Conservation (phyloP, 495 filamentous ascomycete genomes). For the Talaromyces trachyspermus region DNA sequence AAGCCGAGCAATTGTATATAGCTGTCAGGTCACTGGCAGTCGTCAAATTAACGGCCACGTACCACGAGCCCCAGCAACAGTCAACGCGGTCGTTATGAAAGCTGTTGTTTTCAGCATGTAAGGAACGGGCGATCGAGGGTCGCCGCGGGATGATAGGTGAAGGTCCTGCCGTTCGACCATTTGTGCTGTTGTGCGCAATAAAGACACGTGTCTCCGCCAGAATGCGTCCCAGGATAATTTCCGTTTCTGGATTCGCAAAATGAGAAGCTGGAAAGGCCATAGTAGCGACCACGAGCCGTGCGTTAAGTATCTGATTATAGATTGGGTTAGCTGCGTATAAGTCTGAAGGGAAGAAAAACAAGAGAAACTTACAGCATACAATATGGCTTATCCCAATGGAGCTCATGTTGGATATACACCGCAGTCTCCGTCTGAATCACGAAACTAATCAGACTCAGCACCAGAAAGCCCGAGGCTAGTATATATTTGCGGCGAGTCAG, state of each 20-base stretch:
- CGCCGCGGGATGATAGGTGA: slow-evolving; percentile 39
- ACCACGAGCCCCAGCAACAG: slow-evolving; percentile 94
- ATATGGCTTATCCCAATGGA: slow-evolving; percentile 93
- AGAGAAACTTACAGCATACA: slow-evolving; percentile 78
- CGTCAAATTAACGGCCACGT: slow-evolving; percentile 86
- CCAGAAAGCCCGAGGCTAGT: slow-evolving; percentile 74
- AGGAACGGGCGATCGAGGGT: slow-evolving; percentile 50
- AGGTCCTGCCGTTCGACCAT: slow-evolving; percentile 73
- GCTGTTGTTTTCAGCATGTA: slow-evolving; percentile 75
- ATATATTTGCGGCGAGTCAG: slow-evolving; percentile 75
- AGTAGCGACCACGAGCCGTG: slow-evolving; percentile 88
- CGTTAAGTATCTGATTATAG: slow-evolving; percentile 86
- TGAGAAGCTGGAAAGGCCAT: slow-evolving; percentile 75
- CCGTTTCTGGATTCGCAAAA: slow-evolving; percentile 67
- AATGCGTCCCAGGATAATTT: slow-evolving; percentile 75
- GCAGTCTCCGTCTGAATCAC: slow-evolving; percentile 89
- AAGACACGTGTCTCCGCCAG: slow-evolving; percentile 70
- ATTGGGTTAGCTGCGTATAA: too few species aligned
- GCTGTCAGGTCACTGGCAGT: slow-evolving; percentile 88
- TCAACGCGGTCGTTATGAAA: slow-evolving; percentile 77
- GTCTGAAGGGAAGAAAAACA: slow-evolving; percentile 14
- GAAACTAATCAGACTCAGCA: slow-evolving; percentile 75
- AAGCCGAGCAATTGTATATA: slow-evolving; percentile 98
- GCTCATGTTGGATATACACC: slow-evolving; percentile 80
- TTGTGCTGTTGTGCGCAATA: slow-evolving; percentile 70